Conservation (phyloP, 768 basidiomycete genomes). For the Terana coerulea region DNA sequence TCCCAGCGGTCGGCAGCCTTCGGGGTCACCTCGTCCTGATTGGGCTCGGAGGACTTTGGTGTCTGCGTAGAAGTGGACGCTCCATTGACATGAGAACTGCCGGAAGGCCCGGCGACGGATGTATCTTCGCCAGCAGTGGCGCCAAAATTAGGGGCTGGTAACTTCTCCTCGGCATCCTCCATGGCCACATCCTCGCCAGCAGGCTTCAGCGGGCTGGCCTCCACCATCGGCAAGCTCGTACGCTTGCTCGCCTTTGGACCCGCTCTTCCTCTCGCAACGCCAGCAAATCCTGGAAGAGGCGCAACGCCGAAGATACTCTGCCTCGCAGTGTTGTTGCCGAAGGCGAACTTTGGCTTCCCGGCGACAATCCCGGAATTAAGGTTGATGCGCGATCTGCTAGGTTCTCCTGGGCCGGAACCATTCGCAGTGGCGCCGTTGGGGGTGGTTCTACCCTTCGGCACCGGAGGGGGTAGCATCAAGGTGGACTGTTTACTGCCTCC, state of each 20-base stretch:
- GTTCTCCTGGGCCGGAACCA: neutral
- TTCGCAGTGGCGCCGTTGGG: neutral
- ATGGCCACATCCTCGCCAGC: constrained; percentile 6
- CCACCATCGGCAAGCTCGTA: constrained; percentile 40
- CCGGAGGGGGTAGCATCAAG: constrained; percentile 20
- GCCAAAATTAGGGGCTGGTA: too few relatives aligned
- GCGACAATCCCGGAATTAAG: constrained; percentile 19
- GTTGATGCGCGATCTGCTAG: constrained; percentile 16
- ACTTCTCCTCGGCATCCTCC: neutral
- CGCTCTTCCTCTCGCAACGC: constrained; percentile 15
- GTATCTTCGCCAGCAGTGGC: neutral
- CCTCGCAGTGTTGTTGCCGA: constrained; percentile 2
- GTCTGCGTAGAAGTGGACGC: neutral
- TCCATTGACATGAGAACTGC: constrained; percentile 6
- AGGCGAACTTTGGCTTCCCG: constrained; percentile 14
- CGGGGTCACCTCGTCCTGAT: neutral
- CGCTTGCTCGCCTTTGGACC: constrained; percentile 37
- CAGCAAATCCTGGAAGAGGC: neutral
- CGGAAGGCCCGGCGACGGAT: neutral
- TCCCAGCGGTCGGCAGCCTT: constrained; percentile 25
- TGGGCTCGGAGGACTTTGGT: too few relatives aligned
- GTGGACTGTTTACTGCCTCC: constrained; percentile 12
- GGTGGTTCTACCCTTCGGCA: constrained; percentile 10
- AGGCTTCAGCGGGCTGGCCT: constrained; percentile 45
- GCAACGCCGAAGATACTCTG: constrained; percentile 18